These are phyloP conservation scores for Macrocybe sp. DNA, from an alignment of 1,284 basidiomycete genomes.

Conservation along the genomic window DNA sequence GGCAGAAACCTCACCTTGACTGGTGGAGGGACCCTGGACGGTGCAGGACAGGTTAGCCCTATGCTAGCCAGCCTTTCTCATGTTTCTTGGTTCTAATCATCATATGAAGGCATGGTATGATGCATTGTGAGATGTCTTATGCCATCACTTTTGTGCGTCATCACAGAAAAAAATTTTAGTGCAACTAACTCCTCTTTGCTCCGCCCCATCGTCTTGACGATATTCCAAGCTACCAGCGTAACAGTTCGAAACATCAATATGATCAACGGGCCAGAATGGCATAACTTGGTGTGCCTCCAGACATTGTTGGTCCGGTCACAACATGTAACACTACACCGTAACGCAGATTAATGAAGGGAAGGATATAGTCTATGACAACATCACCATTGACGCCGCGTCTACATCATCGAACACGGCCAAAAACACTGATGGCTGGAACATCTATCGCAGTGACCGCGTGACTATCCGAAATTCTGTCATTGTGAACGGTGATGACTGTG, in stretches of 20 bases:
- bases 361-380: conserved; percentile 43
- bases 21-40: conserved; percentile 57
- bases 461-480: conserved; percentile 48
- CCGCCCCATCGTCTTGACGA: conserved; percentile 55
- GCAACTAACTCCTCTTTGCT: conserved; percentile 43
- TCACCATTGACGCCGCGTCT: conserved; percentile 39
- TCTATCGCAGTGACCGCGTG: conserved; percentile 52
- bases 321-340: neutral
- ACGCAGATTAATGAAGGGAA: conserved; percentile 37
- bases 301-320: neutral
- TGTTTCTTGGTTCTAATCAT: conserved; percentile 7
- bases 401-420: conserved; percentile 36
- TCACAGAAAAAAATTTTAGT: conserved; percentile 13
- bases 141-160: neutral
- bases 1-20: conserved; percentile 52
- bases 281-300: conserved; percentile 38
- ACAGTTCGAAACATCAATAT: conserved; percentile 47
- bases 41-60: conserved; percentile 43
- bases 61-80: neutral
- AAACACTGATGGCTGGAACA: conserved; percentile 66
- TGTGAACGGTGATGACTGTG: conserved; percentile 60
- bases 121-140: conserved; percentile 34
- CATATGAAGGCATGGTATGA: conserved; percentile 47
- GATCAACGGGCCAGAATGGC: conserved; percentile 44
- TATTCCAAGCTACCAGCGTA: conserved; percentile 55